phyloP scores from a whole-genome alignment of 2,329 filamentous ascomycete species.

The Penicillium nordicum region DNA sequence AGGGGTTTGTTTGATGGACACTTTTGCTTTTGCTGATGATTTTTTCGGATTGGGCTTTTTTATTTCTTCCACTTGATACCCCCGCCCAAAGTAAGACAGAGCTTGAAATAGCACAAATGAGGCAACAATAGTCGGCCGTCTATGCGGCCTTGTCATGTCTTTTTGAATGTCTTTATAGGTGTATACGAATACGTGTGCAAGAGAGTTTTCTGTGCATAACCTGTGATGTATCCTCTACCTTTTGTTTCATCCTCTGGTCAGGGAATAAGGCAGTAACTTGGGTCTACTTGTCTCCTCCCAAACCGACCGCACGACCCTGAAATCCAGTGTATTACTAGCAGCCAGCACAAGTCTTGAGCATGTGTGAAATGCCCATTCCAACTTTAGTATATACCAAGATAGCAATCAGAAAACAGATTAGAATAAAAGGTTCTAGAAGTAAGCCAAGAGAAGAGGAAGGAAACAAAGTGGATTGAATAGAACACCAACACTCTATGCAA shows the following conservation, averaged over 20 bases:
- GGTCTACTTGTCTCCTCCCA: no score
- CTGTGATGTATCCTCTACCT: background rate
- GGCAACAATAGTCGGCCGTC: no score
- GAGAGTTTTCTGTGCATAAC: no score
- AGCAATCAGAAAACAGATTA: background rate
- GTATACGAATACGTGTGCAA: no score
- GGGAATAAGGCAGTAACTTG: background rate
- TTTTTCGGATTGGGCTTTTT: background rate
- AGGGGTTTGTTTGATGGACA: background rate
- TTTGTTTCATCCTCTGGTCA: background rate
- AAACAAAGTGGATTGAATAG: background rate
- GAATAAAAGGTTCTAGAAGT: background rate
- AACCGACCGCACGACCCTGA: background rate
- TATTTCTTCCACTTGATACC: background rate
- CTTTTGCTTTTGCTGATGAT: background rate
- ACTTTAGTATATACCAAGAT: background rate
- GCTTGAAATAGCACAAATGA: background rate
- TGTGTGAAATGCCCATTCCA: background rate
- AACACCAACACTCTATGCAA: constrained; percentile 5
- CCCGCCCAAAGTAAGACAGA: background rate
- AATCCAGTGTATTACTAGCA: background rate
- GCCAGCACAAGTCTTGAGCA: background rate
- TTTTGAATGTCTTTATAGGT: no score
- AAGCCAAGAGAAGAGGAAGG: background rate
- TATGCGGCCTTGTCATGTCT: no score